A percentile compares a stretch with the other conserved stretches of the same genome.
These are phyloP conservation scores for Purshia tridentata DNA, from an alignment of 306 rosid genomes.

Conservation along the genomic window DNA sequence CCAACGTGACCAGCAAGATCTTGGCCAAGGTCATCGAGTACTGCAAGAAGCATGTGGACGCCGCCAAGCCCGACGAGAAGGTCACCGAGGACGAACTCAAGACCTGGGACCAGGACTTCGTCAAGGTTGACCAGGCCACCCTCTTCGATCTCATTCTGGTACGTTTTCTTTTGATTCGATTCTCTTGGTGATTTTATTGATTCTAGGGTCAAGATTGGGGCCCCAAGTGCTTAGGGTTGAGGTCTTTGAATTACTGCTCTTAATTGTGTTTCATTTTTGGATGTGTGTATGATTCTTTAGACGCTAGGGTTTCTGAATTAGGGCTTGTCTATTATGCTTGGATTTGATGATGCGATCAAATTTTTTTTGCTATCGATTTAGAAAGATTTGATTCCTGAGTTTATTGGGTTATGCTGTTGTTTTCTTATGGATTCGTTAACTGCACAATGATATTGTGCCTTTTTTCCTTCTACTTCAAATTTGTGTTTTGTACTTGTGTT, in stretches of 20 bases:
- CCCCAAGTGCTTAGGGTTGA: neutral
- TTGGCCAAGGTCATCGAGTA: conserved; percentile 80
- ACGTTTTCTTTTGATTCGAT: neutral
- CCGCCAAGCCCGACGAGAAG: conserved; percentile 41
- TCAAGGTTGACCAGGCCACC: conserved; percentile 73
- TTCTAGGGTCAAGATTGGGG: neutral
- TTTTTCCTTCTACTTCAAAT: neutral
- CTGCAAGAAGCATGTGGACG: conserved; percentile 66
- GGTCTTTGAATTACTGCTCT: neutral
- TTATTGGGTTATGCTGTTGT: neutral
- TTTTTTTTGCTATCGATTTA: neutral
- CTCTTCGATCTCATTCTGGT: conserved; percentile 82
- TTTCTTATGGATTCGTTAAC: neutral
- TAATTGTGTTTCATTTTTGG: neutral
- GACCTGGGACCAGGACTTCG: conserved; percentile 65
- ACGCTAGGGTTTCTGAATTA: neutral
- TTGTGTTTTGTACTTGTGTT: neutral
- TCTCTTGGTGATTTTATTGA: neutral
- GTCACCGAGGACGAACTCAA: conserved; percentile 56
- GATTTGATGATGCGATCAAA: neutral
- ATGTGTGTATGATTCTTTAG: neutral
- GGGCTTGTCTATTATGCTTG: neutral
- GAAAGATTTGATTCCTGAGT: neutral
- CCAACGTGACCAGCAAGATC: conserved; percentile 75
- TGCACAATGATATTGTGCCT: neutral